Evolutionary conservation across 1,139 yeast genomes (phyloP), one percentile per base, ranked within the genome.

Genomic region (Hansenula lynferdii): DNA sequence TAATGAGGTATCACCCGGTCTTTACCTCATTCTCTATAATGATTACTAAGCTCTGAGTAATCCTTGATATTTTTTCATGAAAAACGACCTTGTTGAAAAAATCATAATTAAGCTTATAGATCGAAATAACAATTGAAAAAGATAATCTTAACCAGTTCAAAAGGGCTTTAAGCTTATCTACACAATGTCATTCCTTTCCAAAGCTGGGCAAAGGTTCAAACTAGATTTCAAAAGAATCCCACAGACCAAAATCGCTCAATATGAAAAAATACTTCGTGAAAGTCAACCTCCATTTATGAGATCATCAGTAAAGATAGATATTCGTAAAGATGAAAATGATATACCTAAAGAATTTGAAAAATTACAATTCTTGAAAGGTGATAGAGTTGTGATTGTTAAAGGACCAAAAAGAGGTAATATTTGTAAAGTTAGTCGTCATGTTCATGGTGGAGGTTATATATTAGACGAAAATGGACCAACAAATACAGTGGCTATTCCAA

Each of bases 361-460:
- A 35, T 67, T 80, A 71, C 69, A 67, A 44, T 77, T 69, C 47
- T 64, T 72, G 42, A 75, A 74, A 14, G 86, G 86, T 23, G 87
- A 80, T 57, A 64, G 80, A 40, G 86, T 81, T 5, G 69, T 80
- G 49, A 72, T 89, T 37, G 68, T 79, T 22, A 69, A 70, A 39
- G 97, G 96, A 16, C 70, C 72, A 37, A 75, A 77, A 54, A 77
- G 77, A 52, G 96, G 96, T 19, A 80, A 76, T 19, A 71, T 89
- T 15, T 78, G 90, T 19, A 77, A 77, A 40, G 67, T 80, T 28
- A 65, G 65, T 37, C 68, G 69, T 29, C 66, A 69, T 30, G 56
- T 56, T 21, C 62, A 66, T 37, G 69, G 79, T n/a, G 78, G 80
- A 50, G 70, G 76, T 12, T 69, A 70, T 33, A 63, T 69, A 38